Conservation (phyloP, 2,329 filamentous ascomycete species). For the Arthrinium puccinioides region DNA sequence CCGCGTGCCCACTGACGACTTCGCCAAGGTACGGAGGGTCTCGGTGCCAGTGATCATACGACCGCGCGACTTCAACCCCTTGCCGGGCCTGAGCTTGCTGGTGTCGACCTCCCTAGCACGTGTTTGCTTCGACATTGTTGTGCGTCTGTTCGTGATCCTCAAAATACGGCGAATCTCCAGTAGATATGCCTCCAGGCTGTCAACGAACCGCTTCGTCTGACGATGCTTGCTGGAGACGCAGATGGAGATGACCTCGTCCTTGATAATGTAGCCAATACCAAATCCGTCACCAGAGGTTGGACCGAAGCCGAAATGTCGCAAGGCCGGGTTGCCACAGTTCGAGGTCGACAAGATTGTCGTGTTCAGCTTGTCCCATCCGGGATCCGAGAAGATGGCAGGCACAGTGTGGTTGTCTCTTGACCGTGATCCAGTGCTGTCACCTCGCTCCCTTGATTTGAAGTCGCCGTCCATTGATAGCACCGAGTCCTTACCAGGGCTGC, state of each 20-base stretch:
- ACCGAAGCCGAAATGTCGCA: constrained; percentile 94
- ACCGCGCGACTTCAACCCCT: constrained; percentile 63
- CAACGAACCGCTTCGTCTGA: constrained; percentile 85
- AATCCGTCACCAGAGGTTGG: constrained; percentile 92
- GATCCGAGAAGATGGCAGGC: constrained; percentile 77
- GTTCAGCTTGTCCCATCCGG: constrained; percentile 92
- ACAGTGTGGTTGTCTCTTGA: constrained; percentile 41
- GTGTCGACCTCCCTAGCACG: constrained; percentile 48
- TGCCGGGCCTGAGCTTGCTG: constrained; percentile 24
- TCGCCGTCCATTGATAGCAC: constrained; percentile 34
- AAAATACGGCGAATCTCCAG: constrained; percentile 84
- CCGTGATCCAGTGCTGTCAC: constrained; percentile 45
- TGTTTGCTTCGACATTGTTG: constrained; percentile 34
- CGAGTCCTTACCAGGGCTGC: constrained; percentile 48
- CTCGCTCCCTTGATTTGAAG: constrained; percentile 32
- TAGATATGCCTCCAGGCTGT: constrained; percentile 83
- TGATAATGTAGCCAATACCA: constrained; percentile 98
- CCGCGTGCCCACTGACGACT: constrained; percentile 41
- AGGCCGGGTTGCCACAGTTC: constrained; percentile 95
- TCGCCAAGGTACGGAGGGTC: constrained; percentile 26
- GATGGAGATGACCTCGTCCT: constrained; percentile 83
- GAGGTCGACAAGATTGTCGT: constrained; percentile 91
- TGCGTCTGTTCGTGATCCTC: constrained; percentile 52
- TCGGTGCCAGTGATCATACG: constrained; percentile 59
- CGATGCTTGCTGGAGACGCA: constrained; percentile 91